A percentile compares a stretch with the other conserved stretches of the same genome.
Conservation (phyloP, 441 rosid species). For the Omphalea diandra region DNA sequence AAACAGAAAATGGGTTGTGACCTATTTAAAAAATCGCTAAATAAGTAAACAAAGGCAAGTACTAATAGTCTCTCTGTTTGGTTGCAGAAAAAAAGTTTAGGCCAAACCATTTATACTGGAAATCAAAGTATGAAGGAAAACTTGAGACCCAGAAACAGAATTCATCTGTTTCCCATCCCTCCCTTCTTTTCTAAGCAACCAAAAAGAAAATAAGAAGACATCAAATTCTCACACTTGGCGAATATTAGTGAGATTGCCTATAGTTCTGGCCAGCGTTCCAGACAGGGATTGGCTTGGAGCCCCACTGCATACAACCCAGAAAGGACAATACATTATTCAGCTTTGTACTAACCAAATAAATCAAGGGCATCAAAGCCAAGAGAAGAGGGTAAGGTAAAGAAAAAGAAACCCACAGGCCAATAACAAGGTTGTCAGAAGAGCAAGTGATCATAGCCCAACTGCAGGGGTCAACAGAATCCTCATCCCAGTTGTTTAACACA, state of each 20-base stretch:
- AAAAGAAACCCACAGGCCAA: conserved; percentile 55
- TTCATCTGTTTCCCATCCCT: background rate
- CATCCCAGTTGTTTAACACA: conserved; percentile 86
- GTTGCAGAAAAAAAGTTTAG: background rate
- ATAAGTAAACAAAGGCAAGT: background rate
- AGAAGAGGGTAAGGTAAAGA: background rate
- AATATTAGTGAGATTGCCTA: conserved; percentile 82
- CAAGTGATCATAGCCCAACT: conserved; percentile 96
- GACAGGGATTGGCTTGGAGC: conserved; percentile 93
- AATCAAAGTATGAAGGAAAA: background rate
- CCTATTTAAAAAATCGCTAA: background rate
- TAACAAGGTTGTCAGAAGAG: conserved; percentile 71
- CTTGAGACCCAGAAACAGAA: background rate
- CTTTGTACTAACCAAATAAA: background rate
- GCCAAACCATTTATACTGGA: background rate
- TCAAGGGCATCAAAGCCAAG: background rate
- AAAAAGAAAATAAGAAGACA: conserved; percentile 2
- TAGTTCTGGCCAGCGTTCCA: conserved; percentile 62
- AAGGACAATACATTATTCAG: background rate
- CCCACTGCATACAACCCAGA: conserved; percentile 50
- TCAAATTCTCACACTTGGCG: conserved; percentile 65
- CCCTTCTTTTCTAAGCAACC: background rate
- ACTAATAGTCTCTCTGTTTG: background rate
- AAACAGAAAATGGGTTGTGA: background rate
- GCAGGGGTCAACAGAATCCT: conserved; percentile 91